Evolutionary conservation across 345 rosid species (phyloP), one percentile per base, ranked within the genome.

Genomic region (Excoecaria cochinchinensis): DNA sequence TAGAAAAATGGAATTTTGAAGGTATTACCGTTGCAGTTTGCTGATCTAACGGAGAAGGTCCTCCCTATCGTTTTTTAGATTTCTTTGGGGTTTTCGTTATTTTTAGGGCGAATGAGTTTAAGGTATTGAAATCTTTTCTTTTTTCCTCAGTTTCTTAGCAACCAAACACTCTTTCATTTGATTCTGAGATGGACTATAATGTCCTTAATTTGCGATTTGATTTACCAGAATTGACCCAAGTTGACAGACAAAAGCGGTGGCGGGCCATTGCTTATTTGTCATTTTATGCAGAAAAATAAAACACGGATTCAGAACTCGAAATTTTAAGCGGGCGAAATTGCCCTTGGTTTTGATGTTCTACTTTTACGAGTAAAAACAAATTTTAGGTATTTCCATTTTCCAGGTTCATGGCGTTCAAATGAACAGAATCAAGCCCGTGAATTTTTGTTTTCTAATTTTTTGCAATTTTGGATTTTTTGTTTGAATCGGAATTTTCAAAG

Each of bases 341-440:
- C 61, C 62, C 74, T 71, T 19, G 21, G 8, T 77, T 77, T 62
- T 51, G 60, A 71, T 69, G 55, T 73, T 44, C n/a, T 31, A 31
- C 31, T 31, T 31, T 31, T 31, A 4, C 12, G 64, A 17, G 36
- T 19, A 48, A 21, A 71, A 65, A 76, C 48, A 70, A 57, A 66
- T 2, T 58, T 70, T 63, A 72, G 40, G 24, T 51, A 36, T 36
- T n/a, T 13, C 53, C 22, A 61, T 39, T 75, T 62, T 51, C 48
- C 71, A 72, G 42, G 69, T 75, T 72, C 69, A 40, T 69, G 70
- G 74, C 74, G 39, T 76, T 75, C 74, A 55, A 78, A 80, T 83
- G 82, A 85, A 80, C 80, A 85, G 82, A 78, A 79, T 60, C 69
- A 84, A 67, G 78, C 79, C 84, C 87, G 86, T 83, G 88, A 87